These are phyloP conservation scores for Buxus sempervirens DNA, from an alignment of 164 flowering plant species.

Conservation along the genomic window DNA sequence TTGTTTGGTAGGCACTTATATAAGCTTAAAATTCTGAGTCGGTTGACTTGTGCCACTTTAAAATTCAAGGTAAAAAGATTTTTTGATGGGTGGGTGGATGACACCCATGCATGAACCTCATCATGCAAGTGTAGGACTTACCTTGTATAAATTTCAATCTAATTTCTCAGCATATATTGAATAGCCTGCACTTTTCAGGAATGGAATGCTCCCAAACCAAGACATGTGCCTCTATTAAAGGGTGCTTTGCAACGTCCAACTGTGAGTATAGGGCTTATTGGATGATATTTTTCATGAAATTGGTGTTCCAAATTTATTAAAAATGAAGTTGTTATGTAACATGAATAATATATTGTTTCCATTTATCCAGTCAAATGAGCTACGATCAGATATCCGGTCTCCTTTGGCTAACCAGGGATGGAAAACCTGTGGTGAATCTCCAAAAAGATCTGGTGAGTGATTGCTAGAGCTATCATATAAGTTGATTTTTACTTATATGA, in stretches of 20 bases:
- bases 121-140: not conserved
- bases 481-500: too few relatives aligned
- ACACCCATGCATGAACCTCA: too few relatives aligned
- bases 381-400: conserved; percentile 65
- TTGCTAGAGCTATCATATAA: not conserved
- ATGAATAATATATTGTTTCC: conserved; percentile 13
- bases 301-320: not conserved
- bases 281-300: not conserved
- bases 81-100: too few relatives aligned
- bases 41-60: too few relatives aligned
- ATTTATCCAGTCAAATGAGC: conserved; percentile 39
- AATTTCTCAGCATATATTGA: not conserved
- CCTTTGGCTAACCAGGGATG: conserved; percentile 76
- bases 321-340: too few relatives aligned
- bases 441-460: conserved; percentile 46
- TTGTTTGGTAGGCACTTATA: too few relatives aligned
- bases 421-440: conserved; percentile 48
- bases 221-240: conserved; percentile 64
- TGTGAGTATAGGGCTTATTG: conserved; percentile 41
- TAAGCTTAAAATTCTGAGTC: too few relatives aligned
- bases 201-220: conserved; percentile 73
- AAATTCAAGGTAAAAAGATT: too few relatives aligned
- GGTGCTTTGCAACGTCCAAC: conserved; percentile 58
- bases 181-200: conserved; percentile 44
- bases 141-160: not conserved